Conservation (phyloP, 495 filamentous ascomycete genomes). For the Penicillium flavigenum region DNA sequence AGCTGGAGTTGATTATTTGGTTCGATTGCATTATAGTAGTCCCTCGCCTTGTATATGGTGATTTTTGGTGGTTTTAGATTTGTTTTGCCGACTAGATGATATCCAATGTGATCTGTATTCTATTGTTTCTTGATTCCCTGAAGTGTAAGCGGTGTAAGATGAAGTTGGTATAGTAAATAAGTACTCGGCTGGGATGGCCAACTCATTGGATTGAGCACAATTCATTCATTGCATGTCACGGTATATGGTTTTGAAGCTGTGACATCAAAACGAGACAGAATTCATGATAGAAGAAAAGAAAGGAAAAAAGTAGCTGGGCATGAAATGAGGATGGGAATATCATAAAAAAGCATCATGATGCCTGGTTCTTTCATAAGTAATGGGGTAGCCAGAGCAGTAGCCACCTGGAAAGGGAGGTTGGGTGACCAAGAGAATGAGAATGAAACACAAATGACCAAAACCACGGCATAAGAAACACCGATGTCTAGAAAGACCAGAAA, state of each 20-base stretch:
- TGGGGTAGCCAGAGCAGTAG: neutral
- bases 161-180: neutral
- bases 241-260: slow-evolving; percentile 11
- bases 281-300: neutral
- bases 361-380: neutral
- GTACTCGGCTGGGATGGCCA: neutral
- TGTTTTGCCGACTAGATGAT: slow-evolving; percentile 32
- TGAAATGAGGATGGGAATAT: slow-evolving; percentile 6
- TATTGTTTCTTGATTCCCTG: slow-evolving; percentile 7
- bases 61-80: slow-evolving; percentile 20
- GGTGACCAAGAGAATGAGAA: neutral
- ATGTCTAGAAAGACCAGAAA: neutral
- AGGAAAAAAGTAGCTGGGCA: neutral
- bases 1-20: slow-evolving; percentile 24
- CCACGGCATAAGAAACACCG: neutral
- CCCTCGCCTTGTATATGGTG: slow-evolving; percentile 16
- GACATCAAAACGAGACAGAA: neutral
- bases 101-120: slow-evolving; percentile 37
- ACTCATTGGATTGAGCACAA: slow-evolving; percentile 2
- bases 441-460: neutral
- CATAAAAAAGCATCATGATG: slow-evolving; percentile 12
- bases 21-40: slow-evolving; percentile 19
- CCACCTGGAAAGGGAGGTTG: neutral
- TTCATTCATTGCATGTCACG: slow-evolving; percentile 4
- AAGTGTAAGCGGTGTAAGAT: neutral